phyloP scores from a whole-genome alignment of 2,329 filamentous ascomycete genomes.

The Sporothrix variecibatus region DNA sequence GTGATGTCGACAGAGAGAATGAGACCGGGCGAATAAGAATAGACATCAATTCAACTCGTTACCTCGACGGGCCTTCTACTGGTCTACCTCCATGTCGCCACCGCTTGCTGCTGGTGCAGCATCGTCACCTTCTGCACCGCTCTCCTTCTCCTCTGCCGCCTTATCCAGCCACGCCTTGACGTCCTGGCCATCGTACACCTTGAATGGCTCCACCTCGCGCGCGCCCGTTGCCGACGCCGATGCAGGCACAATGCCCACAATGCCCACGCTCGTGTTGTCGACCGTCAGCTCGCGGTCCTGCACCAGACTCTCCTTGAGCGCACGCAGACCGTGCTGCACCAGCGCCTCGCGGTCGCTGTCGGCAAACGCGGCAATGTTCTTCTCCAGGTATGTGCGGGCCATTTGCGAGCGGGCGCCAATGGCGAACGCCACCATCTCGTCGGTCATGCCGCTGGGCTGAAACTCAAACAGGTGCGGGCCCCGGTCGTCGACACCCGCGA shows the following conservation, averaged over 20 bases:
- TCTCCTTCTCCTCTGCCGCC: conserved; percentile 58
- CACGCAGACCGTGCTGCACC: conserved; percentile 84
- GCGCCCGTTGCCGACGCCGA: conserved; percentile 50
- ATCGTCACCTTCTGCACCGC: conserved; percentile 46
- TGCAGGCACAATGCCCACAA: conserved; percentile 71
- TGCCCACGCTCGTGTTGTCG: conserved; percentile 91
- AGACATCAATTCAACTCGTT: too few relatives aligned
- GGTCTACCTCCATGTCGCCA: conserved; percentile 50
- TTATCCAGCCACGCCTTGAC: conserved; percentile 84
- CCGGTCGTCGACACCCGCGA: conserved; percentile 90
- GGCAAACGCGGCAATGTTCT: conserved; percentile 82
- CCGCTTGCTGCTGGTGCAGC: conserved; percentile 41
- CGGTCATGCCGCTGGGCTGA: conserved; percentile 91
- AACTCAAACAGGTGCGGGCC: conserved; percentile 98
- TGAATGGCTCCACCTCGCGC: conserved; percentile 74
- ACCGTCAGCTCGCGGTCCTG: conserved; percentile 98
- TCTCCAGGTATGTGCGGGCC: conserved; percentile 94
- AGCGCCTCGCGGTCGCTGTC: conserved; percentile 78
- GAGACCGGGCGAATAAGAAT: not conserved
- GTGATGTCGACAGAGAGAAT: not conserved
- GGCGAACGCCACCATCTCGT: conserved; percentile 95
- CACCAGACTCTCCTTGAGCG: conserved; percentile 90
- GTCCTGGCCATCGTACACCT: conserved; percentile 86
- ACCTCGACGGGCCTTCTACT: conserved; percentile 25
- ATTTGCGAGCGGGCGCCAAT: conserved; percentile 97